These are phyloP conservation scores for Magnusiomyces magnusii DNA, from an alignment of 1,139 yeast genomes.

Conservation along the genomic window DNA sequence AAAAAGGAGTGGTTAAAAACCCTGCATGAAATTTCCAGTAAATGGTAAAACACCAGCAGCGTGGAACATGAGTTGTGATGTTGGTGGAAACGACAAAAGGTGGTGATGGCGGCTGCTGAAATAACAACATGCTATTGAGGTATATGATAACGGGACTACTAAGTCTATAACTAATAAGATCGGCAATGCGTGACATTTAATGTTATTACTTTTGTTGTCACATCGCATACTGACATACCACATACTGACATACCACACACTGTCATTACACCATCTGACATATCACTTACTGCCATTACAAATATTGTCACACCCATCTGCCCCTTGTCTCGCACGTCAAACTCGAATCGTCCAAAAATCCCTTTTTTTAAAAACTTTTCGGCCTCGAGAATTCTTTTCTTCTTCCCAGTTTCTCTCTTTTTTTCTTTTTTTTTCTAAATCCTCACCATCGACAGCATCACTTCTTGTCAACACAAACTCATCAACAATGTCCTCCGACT, in stretches of 20 bases:
- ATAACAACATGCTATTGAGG: no score
- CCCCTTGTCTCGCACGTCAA: background rate
- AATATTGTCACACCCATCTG: background rate
- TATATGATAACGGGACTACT: no score
- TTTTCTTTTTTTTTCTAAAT: background rate
- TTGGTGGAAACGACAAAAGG: no score
- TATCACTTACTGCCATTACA: background rate
- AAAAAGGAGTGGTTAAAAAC: background rate
- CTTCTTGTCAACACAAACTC: no score
- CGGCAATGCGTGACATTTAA: background rate
- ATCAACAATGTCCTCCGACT: background rate
- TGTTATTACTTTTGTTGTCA: background rate
- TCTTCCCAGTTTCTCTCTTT: background rate
- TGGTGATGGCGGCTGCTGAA: no score
- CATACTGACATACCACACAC: background rate
- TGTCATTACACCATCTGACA: background rate
- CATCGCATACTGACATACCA: background rate
- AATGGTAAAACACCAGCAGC: background rate
- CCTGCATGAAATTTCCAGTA: background rate
- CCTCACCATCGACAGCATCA: background rate
- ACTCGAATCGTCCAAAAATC: background rate
- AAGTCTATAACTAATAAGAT: background rate
- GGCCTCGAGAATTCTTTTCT: no score
- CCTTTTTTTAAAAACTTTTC: no score
- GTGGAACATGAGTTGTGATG: no score